Percentiles rank a stretch among this genome's conserved stretches.
phyloP scores from a whole-genome alignment of 805 yeast species.

The Tetrapisispora taiwanensis region DNA sequence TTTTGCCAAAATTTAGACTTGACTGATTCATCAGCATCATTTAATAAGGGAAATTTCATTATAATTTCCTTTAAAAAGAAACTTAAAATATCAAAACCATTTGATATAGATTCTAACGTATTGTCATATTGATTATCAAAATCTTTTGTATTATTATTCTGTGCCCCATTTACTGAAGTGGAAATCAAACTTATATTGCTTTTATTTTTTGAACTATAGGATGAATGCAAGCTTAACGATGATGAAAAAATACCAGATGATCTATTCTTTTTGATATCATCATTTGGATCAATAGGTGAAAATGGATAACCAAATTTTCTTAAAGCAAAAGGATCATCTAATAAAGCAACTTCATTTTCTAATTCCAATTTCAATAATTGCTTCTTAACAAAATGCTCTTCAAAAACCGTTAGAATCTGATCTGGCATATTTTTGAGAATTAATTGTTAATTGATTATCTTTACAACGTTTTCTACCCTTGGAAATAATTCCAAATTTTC shows the following conservation, averaged over 20 bases:
- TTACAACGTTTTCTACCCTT: no score
- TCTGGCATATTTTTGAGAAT: not conserved
- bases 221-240: not conserved
- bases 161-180: not conserved
- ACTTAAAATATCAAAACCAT: conserved; percentile 55
- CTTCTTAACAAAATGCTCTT: conserved; percentile 82
- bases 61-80: conserved; percentile 56
- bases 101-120: not conserved
- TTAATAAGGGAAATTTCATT: conserved; percentile 65
- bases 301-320: conserved; percentile 75
- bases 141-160: not conserved
- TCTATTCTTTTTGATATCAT: not conserved
- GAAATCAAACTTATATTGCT: conserved; percentile 1
- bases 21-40: conserved; percentile 28
- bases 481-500: no score
- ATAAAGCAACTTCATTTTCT: conserved; percentile 46
- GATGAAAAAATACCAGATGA: not conserved
- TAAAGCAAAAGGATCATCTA: conserved; percentile 54
- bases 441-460: no score
- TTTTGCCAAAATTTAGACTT: conserved; percentile 66
- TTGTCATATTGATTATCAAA: not conserved
- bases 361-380: conserved; percentile 59
- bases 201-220: not conserved
- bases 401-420: conserved; percentile 31
- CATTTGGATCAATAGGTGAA: conserved; percentile 35